Evolutionary conservation across 2,329 filamentous ascomycete genomes (phyloP).

Genomic region (Verticillium klebahnii): DNA sequence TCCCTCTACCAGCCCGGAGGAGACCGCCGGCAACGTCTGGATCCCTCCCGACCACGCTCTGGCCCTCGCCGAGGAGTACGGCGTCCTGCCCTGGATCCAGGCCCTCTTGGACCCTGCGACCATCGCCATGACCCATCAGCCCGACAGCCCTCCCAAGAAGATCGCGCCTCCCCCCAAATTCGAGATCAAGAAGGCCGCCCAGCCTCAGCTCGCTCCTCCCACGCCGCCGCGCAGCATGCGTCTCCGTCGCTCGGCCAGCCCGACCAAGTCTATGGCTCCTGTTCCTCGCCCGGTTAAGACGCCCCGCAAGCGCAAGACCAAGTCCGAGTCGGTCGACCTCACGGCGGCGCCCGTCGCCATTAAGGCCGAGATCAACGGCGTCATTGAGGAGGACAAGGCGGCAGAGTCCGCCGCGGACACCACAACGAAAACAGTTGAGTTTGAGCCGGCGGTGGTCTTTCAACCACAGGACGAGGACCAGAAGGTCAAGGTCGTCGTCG

Average conservation of each 20-base stretch:
- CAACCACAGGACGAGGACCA: conserved; percentile 51
- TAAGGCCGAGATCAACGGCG: conserved; percentile 23
- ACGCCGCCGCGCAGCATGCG: conserved; percentile 45
- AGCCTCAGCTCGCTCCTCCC: conserved; percentile 40
- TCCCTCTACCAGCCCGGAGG: conserved; percentile 76
- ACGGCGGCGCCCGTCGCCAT: conserved; percentile 17
- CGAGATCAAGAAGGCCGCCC: conserved; percentile 44
- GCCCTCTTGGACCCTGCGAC: conserved; percentile 88
- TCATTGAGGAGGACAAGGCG: conserved; percentile 19
- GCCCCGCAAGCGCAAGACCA: conserved; percentile 50
- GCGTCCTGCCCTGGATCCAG: conserved; percentile 79
- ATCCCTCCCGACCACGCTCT: conserved; percentile 81
- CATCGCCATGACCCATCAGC: conserved; percentile 55
- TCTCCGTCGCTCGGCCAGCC: conserved; percentile 53
- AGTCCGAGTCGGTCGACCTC: conserved; percentile 34
- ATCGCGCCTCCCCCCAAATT: conserved; percentile 82
- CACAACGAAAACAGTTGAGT: conserved; percentile 39
- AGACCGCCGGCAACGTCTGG: conserved; percentile 96
- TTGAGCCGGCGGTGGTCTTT: conserved; percentile 42
- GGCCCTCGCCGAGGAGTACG: conserved; percentile 79
- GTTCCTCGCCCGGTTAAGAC: conserved; percentile 24
- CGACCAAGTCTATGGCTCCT: conserved; percentile 39
- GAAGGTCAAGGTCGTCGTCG: conserved; percentile 65
- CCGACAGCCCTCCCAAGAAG: conserved; percentile 65
- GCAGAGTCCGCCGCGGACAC: conserved; percentile 25